A percentile compares a stretch with the other conserved stretches of the same genome.
Conservation (phyloP, 768 basidiomycete genomes). For the Rhodotorula kratochvilovae region DNA sequence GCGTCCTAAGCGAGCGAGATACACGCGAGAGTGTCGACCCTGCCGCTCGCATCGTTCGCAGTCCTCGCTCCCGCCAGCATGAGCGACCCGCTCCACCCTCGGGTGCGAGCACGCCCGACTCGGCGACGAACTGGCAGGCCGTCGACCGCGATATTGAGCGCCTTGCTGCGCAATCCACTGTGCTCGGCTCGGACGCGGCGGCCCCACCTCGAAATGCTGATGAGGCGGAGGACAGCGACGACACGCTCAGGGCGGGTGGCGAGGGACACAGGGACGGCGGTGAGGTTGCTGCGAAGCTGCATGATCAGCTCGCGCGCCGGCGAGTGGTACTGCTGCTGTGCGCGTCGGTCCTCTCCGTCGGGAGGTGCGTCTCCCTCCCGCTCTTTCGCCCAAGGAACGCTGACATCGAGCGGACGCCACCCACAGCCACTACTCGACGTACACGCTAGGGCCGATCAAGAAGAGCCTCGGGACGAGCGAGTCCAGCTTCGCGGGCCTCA, state of each 20-base stretch:
- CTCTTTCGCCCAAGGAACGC: neutral
- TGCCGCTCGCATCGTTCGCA: too few species aligned
- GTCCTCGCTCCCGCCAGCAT: neutral
- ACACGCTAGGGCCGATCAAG: conserved; percentile 75
- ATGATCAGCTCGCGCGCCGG: neutral
- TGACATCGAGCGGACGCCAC: neutral
- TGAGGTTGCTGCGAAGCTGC: neutral
- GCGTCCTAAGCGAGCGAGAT: too few species aligned
- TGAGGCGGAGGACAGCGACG: neutral
- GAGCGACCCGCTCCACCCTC: neutral
- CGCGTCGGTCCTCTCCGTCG: conserved; percentile 68
- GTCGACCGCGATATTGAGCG: conserved; percentile 1
- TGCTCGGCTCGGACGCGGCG: neutral
- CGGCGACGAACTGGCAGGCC: neutral
- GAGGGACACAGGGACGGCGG: neutral
- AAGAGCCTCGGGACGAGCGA: conserved; percentile 33
- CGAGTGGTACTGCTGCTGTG: conserved; percentile 59
- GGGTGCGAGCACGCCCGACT: neutral
- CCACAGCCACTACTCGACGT: conserved; percentile 56
- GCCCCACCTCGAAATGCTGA: neutral
- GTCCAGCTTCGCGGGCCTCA: conserved; percentile 52
- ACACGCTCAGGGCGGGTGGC: neutral
- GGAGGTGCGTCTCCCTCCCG: neutral
- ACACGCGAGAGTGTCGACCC: too few species aligned
- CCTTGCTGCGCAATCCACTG: neutral